phyloP scores from a whole-genome alignment of 345 rosid genomes.

The Hibiscus trionum region DNA sequence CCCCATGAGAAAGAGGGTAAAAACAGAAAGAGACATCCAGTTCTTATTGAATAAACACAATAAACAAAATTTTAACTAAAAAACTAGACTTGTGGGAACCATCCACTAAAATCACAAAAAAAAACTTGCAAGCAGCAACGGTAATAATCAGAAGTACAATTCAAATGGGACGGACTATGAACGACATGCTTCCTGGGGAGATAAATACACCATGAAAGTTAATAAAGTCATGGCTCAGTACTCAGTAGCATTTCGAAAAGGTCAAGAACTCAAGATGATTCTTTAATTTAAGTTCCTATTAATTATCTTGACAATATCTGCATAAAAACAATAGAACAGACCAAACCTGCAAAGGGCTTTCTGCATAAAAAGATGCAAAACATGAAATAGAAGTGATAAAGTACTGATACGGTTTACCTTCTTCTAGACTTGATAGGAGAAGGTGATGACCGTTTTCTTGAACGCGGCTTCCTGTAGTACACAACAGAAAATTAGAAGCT shows the following conservation, averaged over 20 bases:
- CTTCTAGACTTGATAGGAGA: conserved; percentile 75
- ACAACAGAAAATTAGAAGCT: conserved; percentile 20
- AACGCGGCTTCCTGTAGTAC: conserved; percentile 47
- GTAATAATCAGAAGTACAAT: not conserved
- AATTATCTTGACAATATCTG: not conserved
- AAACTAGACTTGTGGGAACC: not conserved
- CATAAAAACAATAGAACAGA: not conserved
- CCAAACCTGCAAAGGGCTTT: not conserved
- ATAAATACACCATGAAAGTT: not conserved
- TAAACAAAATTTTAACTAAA: not conserved
- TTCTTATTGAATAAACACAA: not conserved
- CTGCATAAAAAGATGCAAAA: conserved; percentile 1
- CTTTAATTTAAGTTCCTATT: not conserved
- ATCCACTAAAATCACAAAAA: not conserved
- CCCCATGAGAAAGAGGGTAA: not conserved
- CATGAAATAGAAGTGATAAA: conserved; percentile 4
- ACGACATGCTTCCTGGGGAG: not conserved
- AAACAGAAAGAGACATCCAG: not conserved
- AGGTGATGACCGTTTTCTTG: conserved; percentile 61
- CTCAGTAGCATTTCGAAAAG: not conserved
- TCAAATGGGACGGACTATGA: not conserved
- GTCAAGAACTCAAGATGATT: not conserved
- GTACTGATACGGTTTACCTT: conserved; percentile 47
- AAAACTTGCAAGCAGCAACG: not conserved
- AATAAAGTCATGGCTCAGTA: not conserved